Evolutionary conservation across 2,329 filamentous ascomycete genomes (phyloP).

Genomic region (Colletotrichum scovillei): DNA sequence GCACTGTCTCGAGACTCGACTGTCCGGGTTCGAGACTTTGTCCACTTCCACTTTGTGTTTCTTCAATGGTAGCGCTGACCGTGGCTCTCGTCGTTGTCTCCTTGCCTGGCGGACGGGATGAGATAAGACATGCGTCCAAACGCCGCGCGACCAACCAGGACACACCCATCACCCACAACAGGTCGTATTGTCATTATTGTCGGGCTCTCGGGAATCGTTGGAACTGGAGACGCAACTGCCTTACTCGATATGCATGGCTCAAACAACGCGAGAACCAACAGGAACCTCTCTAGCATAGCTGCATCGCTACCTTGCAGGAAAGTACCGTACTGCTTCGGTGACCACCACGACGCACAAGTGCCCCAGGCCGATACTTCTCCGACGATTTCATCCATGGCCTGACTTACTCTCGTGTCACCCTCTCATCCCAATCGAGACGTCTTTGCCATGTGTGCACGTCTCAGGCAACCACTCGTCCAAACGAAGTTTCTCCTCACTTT

Average conservation of each 20-base stretch:
- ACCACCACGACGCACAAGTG: conserved; percentile 24
- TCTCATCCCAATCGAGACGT: conserved; percentile 1
- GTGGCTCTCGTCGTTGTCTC: background rate
- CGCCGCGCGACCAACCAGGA: background rate
- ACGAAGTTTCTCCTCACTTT: background rate
- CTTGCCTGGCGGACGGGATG: conserved; percentile 10
- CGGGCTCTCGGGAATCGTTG: conserved; percentile 16
- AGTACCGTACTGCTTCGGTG: conserved; percentile 24
- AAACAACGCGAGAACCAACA: conserved; percentile 25
- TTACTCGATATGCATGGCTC: conserved; percentile 29
- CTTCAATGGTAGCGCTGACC: conserved; percentile 30
- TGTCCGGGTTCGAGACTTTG: conserved; percentile 1
- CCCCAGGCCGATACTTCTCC: conserved; percentile 14
- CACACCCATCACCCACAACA: background rate
- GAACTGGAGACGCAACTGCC: conserved; percentile 19
- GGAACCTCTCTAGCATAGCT: conserved; percentile 12
- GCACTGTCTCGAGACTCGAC: background rate
- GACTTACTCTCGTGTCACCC: background rate
- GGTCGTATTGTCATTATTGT: conserved; percentile 21
- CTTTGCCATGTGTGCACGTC: conserved; percentile 1
- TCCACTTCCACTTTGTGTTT: conserved; percentile 33
- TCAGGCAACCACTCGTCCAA: background rate
- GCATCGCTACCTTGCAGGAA: conserved; percentile 6
- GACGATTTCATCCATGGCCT: background rate
- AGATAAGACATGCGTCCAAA: conserved; percentile 3